Conservation (phyloP, 2,329 filamentous ascomycete genomes). For the Cladosporium velox region DNA sequence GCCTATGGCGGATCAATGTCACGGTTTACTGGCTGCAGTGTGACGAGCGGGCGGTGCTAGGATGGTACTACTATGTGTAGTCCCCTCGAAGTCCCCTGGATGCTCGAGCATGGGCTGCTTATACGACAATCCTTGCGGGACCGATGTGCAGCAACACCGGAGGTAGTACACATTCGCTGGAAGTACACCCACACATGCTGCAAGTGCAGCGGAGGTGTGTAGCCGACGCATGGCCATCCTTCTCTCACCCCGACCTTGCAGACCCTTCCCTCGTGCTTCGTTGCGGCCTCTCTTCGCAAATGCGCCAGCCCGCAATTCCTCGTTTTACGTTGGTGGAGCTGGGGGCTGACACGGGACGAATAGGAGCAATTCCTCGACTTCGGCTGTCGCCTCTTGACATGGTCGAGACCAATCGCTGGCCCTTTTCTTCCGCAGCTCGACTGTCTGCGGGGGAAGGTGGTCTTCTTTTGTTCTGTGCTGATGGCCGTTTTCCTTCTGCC, state of each 20-base stretch:
- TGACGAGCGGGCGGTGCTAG: not conserved
- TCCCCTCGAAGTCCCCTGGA: slow-evolving; percentile 1
- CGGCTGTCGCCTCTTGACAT: slow-evolving; percentile 6
- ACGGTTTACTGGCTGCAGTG: slow-evolving; percentile 3
- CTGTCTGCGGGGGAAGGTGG: slow-evolving; percentile 3
- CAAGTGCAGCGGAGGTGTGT: slow-evolving; percentile 1
- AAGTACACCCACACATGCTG: not conserved
- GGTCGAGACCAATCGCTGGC: slow-evolving; percentile 13
- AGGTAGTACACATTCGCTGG: not conserved
- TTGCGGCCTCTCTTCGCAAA: slow-evolving; percentile 14
- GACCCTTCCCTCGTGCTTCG: slow-evolving; percentile 12
- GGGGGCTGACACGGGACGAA: not conserved
- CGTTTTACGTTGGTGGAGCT: slow-evolving; percentile 17
- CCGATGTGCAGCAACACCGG: not conserved
- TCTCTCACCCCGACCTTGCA: slow-evolving; percentile 13
- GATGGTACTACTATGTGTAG: not conserved
- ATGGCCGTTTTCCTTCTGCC: not conserved
- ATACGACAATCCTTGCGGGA: not conserved
- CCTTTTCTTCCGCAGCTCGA: slow-evolving; percentile 3
- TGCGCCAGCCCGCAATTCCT: slow-evolving; percentile 12
- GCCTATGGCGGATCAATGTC: slow-evolving; percentile 1
- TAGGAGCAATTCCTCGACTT: not conserved
- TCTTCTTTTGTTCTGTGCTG: not conserved
- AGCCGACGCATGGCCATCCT: slow-evolving; percentile 15
- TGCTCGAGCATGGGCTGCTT: slow-evolving; percentile 5